Evolutionary conservation across 371 early-diverging fungal species (phyloP), one percentile per base, ranked within the genome.

Genomic region (Apophysomyces sp.): DNA sequence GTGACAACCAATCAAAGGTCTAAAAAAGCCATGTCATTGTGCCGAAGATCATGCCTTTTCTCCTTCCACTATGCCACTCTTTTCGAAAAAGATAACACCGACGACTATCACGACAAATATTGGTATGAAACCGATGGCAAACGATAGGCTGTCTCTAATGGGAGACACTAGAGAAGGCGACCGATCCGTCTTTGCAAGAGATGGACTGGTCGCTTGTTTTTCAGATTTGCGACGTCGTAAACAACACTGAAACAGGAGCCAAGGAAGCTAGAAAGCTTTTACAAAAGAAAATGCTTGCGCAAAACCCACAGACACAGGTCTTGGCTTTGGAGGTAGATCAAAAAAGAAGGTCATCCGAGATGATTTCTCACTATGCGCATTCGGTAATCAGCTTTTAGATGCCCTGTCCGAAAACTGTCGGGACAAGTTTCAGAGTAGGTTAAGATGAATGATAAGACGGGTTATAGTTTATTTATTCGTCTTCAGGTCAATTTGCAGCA

Each of bases 221-320:
- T 59, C 62, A 68, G 41, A 69, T 81, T 24, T 81, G 81, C 39
- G 68, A 78, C 28, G 58, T 67, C n/a, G 70, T 81, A 1, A 76
- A 73, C 51, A 62, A 62, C 21, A 63, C 72, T 3, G 78, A 78
- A 28, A 61, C 68, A 11, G 81, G 81, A 11, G 81, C 74, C 3
- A 81, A 81, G 63, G 81, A 81, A 61, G 81, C 78, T 15, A 65
- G 81, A 53, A 81, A 81, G 37, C 63, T 74, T 9, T 62, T 81
- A n/a, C 81, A 81, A 40, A 81, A 78, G 52, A 81, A 81, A 37
- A 71, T 81, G 75, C 65, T 76, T 15, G 41, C 66, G 0, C 62
- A 49, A 13, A 63, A 72, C 5, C 65, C 74, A 4, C 69, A 71
- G 18, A 71, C 67, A 1, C 78, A 81, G 61, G 44, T 78, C 0